Evolutionary conservation across 2,329 filamentous ascomycete species (phyloP).

Genomic region (Stagonosporopsis chrysanthemi): DNA sequence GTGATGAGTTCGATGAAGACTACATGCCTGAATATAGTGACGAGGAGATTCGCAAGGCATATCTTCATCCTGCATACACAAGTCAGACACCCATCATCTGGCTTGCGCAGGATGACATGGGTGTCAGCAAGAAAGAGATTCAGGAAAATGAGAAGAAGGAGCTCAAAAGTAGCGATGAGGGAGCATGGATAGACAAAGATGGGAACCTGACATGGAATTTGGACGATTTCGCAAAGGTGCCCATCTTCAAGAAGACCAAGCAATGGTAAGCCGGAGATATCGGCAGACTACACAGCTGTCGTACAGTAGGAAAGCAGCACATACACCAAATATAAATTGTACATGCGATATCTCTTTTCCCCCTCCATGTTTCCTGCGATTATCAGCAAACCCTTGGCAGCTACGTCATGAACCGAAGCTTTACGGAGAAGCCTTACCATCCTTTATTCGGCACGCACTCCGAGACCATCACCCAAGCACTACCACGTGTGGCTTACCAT

Average conservation of each 20-base stretch:
- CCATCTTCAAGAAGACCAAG: conserved; percentile 41
- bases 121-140: conserved; percentile 43
- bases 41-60: conserved; percentile 45
- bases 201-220: conserved; percentile 41
- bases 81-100: conserved; percentile 45
- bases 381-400: conserved; percentile 2
- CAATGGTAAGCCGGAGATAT: conserved; percentile 32
- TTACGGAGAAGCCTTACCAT: conserved; percentile 1
- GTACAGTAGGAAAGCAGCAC: background rate
- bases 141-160: conserved; percentile 40
- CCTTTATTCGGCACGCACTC: background rate
- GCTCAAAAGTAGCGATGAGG: conserved; percentile 40
- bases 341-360: background rate
- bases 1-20: conserved; percentile 42
- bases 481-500: background rate
- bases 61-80: conserved; percentile 46
- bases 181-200: conserved; percentile 46
- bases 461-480: background rate
- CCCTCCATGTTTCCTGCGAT: background rate
- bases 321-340: background rate
- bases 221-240: conserved; percentile 43
- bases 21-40: conserved; percentile 45
- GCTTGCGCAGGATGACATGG: conserved; percentile 44
- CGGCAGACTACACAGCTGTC: background rate
- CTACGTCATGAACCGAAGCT: conserved; percentile 10